These are phyloP conservation scores for Tripidium arundinaceum DNA, from an alignment of 202 grass and related monocot species.

Conservation along the genomic window DNA sequence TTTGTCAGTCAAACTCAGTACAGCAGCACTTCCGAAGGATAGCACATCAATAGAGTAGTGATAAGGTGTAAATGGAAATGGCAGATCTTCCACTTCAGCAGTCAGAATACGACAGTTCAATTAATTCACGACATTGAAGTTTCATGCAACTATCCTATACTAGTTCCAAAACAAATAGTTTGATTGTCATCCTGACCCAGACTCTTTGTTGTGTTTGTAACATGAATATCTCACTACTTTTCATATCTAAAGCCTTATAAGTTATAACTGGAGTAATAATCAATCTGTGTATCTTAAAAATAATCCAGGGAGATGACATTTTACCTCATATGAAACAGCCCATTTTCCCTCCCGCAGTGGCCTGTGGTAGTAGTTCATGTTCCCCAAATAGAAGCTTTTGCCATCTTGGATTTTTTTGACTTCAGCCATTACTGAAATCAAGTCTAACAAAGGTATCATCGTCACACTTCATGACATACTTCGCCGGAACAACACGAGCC, in stretches of 20 bases:
- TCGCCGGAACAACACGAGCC: conserved; percentile 54
- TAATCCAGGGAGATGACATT: background rate
- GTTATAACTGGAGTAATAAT: background rate
- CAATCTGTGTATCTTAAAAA: background rate
- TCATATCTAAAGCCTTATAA: background rate
- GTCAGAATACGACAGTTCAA: background rate
- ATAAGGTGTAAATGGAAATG: background rate
- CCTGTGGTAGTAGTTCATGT: conserved; percentile 91
- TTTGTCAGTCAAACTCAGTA: conserved; percentile 3
- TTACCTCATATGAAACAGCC: conserved; percentile 88
- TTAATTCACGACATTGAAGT: no score
- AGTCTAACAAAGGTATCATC: conserved; percentile 89
- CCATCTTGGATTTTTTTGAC: conserved; percentile 58
- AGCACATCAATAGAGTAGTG: background rate
- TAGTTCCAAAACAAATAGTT: background rate
- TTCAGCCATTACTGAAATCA: conserved; percentile 68
- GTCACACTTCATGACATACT: conserved; percentile 92
- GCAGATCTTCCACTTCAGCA: background rate
- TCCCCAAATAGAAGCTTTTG: conserved; percentile 87
- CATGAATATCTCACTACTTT: background rate
- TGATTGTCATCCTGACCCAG: conserved; percentile 11
- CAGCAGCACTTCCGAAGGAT: background rate
- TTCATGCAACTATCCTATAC: no score
- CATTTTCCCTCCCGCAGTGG: conserved; percentile 84
- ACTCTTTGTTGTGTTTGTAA: background rate